Conservation (phyloP, 1,284 basidiomycete genomes). For the Pseudozyma flocculosa region DNA sequence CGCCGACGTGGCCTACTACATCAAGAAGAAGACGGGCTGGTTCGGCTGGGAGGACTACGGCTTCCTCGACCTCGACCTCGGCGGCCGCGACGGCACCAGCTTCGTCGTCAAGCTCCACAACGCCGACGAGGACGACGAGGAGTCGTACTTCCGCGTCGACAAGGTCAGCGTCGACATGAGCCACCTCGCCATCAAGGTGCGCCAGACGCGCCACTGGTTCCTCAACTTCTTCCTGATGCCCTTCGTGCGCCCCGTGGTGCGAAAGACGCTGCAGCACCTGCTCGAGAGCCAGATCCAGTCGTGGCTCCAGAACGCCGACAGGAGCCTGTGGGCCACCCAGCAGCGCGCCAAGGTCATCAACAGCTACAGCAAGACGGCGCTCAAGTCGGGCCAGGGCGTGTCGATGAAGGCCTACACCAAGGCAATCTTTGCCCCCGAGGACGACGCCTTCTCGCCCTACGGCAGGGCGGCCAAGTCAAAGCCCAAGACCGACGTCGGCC, state of each 20-base stretch:
- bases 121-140: constrained; percentile 60
- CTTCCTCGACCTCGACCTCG: constrained; percentile 60
- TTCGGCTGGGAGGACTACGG: constrained; percentile 60
- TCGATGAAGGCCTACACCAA: constrained; percentile 60
- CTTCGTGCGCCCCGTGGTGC: constrained; percentile 42
- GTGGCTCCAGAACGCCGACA: constrained; percentile 44
- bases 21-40: constrained; percentile 58
- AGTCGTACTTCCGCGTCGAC: constrained; percentile 62
- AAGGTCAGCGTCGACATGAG: constrained; percentile 60
- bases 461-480: constrained; percentile 58
- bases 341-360: constrained; percentile 61
- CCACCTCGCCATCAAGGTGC: constrained; percentile 50
- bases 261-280: constrained; percentile 42
- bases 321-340: constrained; percentile 58
- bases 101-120: constrained; percentile 62
- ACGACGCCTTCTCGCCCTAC: constrained; percentile 44
- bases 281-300: constrained; percentile 58
- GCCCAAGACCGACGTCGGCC: constrained; percentile 25
- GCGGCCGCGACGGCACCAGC: constrained; percentile 58
- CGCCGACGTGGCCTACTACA: constrained; percentile 61
- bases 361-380: constrained; percentile 41
- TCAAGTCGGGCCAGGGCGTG: constrained; percentile 51
- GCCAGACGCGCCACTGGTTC: constrained; percentile 48
- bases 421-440: constrained; percentile 59
- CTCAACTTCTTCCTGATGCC: constrained; percentile 53